Base-by-base conservation (phyloP, 495 filamentous ascomycete species). In the Penicillium odoratum region DNA sequence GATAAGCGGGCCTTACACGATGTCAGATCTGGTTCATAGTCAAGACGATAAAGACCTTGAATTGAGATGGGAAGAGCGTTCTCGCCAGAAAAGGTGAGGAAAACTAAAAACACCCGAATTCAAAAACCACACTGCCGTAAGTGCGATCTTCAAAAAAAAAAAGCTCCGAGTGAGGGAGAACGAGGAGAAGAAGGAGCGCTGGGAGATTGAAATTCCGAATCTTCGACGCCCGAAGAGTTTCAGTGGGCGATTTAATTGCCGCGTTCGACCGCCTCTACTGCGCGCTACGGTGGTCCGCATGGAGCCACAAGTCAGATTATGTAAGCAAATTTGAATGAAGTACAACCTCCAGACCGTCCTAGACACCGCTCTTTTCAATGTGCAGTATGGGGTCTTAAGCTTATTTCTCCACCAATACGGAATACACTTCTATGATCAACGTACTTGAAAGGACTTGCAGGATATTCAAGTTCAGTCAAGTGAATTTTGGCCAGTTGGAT, bases 21-120 rank as follows among this genome's bases (percentile, higher is more conserved):
- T 68, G 60, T 68, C 58, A 69, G 62, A 67, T 65, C 53, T 65
- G 67, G 67, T 59, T 67, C 67, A 69, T 67, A 51, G 48, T 67
- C 60, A 59, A 48, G 52, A 51, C 51, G 60, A 64, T 57, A 48
- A 53, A 56, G 51, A 53, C 49, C 59, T 63, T 54, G 49, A 48
- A 56, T 48, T 48, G 53, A 61, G 54, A 57, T 63, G 44, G 56
- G 31, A 45, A 28, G 48, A 7, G 29, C 34, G 46, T 54, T 38
- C 8, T 30, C 10, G 36, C 25, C n/a, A n/a, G 49, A 15, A 21
- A 15, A 9, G 16, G 18, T n/a, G 50, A 43, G n/a, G 30, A 30
- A 13, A 1, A 43, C 25, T 13, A 36, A 53, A 5, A 43, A 29
- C 38, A 29, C 25, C 21, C 18, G 5, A 15, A 26, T 51, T 3